phyloP scores from a whole-genome alignment of 495 filamentous ascomycete genomes.

The Niebla homalea region DNA sequence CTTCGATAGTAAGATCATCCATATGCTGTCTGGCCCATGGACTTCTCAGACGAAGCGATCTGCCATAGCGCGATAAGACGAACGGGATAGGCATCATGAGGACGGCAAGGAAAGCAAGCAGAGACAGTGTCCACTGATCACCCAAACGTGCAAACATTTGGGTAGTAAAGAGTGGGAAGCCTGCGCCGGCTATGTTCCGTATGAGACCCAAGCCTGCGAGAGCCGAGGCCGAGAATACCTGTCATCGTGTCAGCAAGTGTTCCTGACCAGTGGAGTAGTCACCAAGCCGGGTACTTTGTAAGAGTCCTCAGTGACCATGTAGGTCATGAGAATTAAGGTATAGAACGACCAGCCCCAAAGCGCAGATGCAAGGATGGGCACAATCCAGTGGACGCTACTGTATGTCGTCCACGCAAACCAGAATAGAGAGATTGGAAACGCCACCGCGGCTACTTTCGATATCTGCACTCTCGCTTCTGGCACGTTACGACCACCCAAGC shows the following conservation, averaged over 20 bases:
- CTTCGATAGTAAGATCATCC: constrained; percentile 17
- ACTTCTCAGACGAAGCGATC: constrained; percentile 25
- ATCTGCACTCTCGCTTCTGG: constrained; percentile 26
- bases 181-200: constrained; percentile 31
- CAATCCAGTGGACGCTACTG: constrained; percentile 30
- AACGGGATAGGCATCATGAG: constrained; percentile 41
- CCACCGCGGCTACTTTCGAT: constrained; percentile 17
- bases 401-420: constrained; percentile 37
- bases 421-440: constrained; percentile 30
- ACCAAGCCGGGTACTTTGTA: constrained; percentile 6
- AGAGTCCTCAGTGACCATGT: constrained; percentile 21
- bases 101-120: constrained; percentile 38
- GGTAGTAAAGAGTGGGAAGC: constrained; percentile 33
- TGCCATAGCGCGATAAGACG: constrained; percentile 22
- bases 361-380: constrained; percentile 35
- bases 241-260: not conserved
- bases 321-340: constrained; percentile 22
- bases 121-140: constrained; percentile 49
- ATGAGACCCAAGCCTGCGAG: constrained; percentile 30
- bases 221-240: constrained; percentile 26
- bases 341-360: constrained; percentile 28
- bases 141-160: constrained; percentile 52
- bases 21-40: constrained; percentile 33
- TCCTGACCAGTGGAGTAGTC: not conserved
- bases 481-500: constrained; percentile 17